Conservation (phyloP, 768 basidiomycete species). For the Melanogaster broomeanus region DNA sequence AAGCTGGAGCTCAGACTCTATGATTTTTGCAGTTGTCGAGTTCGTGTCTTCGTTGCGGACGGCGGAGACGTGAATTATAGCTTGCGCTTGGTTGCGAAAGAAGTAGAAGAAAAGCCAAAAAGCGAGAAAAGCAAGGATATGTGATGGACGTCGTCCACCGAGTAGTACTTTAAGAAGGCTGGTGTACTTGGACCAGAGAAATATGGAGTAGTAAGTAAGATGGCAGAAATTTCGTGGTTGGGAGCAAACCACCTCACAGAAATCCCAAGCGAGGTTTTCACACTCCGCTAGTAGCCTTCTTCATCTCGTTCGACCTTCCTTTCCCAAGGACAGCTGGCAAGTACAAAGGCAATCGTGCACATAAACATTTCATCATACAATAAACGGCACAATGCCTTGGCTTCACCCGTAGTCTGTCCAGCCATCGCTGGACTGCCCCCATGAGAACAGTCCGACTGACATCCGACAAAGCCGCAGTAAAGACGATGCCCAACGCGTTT, state of each 20-base stretch:
- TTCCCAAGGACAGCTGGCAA: slow-evolving; percentile 26
- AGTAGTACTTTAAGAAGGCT: slow-evolving; percentile 34
- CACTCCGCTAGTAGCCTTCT: slow-evolving; percentile 30
- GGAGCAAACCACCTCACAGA: slow-evolving; percentile 24
- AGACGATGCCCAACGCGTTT: too few species aligned
- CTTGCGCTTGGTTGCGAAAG: slow-evolving; percentile 30
- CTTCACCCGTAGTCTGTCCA: neutral
- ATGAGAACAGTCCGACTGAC: too few species aligned
- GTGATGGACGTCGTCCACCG: slow-evolving; percentile 31
- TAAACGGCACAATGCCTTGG: neutral
- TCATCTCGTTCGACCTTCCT: slow-evolving; percentile 8
- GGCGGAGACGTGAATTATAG: slow-evolving; percentile 34
- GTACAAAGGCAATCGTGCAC: too few species aligned
- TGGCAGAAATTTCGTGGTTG: slow-evolving; percentile 35
- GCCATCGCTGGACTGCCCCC: too few species aligned
- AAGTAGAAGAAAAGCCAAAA: slow-evolving; percentile 19
- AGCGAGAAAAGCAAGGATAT: slow-evolving; percentile 31
- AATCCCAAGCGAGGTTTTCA: slow-evolving; percentile 33
- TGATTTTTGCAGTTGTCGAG: slow-evolving; percentile 16
- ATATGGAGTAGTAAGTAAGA: slow-evolving; percentile 41
- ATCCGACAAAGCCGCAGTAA: too few species aligned
- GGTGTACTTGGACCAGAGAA: slow-evolving; percentile 37
- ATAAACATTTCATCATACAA: too few species aligned
- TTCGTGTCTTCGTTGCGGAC: slow-evolving; percentile 30
- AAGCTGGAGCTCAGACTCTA: slow-evolving; percentile 17